Conservation (phyloP, 139 green algal genomes). For the Micractinium sp. region DNA sequence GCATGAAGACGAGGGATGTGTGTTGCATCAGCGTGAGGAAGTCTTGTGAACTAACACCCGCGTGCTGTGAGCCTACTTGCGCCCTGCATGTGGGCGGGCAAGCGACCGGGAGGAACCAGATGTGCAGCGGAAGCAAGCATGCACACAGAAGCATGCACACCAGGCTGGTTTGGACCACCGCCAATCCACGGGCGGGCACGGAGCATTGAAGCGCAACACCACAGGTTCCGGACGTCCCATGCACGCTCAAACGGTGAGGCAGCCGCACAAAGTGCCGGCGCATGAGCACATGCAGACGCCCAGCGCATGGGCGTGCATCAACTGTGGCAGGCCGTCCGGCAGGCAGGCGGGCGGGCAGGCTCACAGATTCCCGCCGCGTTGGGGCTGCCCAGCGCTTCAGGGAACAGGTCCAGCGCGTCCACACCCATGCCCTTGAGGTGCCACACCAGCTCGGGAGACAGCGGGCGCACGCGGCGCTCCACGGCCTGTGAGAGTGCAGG, state of each 20-base stretch:
- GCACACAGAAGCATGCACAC: too few species aligned
- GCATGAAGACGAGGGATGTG: too few species aligned
- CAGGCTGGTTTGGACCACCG: too few species aligned
- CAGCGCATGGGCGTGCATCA: not conserved
- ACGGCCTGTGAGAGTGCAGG: not conserved
- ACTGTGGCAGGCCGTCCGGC: not conserved
- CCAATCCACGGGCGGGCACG: too few species aligned
- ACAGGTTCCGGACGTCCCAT: too few species aligned
- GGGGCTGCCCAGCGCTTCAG: not conserved
- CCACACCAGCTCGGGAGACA: constrained; percentile 4
- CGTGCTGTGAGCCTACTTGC: too few species aligned
- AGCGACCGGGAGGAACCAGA: too few species aligned
- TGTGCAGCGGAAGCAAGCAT: not conserved
- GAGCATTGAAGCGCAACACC: too few species aligned
- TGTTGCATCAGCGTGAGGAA: too few species aligned
- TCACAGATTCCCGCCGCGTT: constrained; percentile 1
- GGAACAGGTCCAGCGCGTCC: constrained; percentile 4
- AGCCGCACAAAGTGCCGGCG: not conserved
- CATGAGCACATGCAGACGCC: too few species aligned
- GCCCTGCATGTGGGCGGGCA: not conserved
- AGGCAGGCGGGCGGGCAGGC: not conserved
- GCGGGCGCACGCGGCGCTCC: not conserved
- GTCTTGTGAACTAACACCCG: too few species aligned
- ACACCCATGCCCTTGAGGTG: constrained; percentile 22
- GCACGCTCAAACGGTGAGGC: too few species aligned